Percentiles rank a stretch among this genome's conserved stretches.
phyloP scores from a whole-genome alignment of 2,329 filamentous ascomycete genomes.

The Sphaerulina musiva region DNA sequence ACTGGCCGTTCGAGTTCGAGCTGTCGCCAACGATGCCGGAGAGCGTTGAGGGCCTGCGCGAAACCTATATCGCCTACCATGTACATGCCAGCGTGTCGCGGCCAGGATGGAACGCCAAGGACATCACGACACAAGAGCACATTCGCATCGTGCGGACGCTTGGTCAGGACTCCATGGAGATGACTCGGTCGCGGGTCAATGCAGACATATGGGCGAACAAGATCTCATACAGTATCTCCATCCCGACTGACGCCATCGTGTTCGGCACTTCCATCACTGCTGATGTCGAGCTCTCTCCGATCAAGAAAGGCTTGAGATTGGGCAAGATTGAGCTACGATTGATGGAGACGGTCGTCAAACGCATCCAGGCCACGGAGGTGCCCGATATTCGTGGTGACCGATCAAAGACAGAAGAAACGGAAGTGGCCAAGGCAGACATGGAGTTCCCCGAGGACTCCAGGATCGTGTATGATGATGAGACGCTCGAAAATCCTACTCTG shows the following conservation, averaged over 20 bases:
- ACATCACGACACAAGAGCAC: slow-evolving; percentile 69
- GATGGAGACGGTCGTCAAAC: slow-evolving; percentile 62
- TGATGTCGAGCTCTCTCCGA: slow-evolving; percentile 78
- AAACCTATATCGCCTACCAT: slow-evolving; percentile 82
- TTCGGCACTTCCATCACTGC: slow-evolving; percentile 82
- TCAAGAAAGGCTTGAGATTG: slow-evolving; percentile 81
- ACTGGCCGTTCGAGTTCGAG: slow-evolving; percentile 47
- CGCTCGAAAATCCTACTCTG: slow-evolving; percentile 34
- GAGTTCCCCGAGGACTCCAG: slow-evolving; percentile 35
- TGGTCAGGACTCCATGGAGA: slow-evolving; percentile 63
- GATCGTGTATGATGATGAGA: slow-evolving; percentile 35
- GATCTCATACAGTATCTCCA: slow-evolving; percentile 87
- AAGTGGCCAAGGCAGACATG: slow-evolving; percentile 36
- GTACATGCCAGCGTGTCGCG: slow-evolving; percentile 83
- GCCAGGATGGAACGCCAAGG: slow-evolving; percentile 75
- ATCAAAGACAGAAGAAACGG: slow-evolving; percentile 33
- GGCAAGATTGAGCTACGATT: slow-evolving; percentile 76
- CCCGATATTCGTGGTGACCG: slow-evolving; percentile 31
- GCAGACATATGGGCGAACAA: slow-evolving; percentile 98
- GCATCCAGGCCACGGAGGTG: slow-evolving; percentile 32
- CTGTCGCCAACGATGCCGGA: slow-evolving; percentile 55
- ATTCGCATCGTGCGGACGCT: slow-evolving; percentile 46
- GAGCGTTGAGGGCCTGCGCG: slow-evolving; percentile 81
- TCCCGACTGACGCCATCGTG: slow-evolving; percentile 88
- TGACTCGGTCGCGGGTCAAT: slow-evolving; percentile 49